Base-by-base conservation (phyloP, 2,329 filamentous ascomycete genomes). In the Didymella glomerata region DNA sequence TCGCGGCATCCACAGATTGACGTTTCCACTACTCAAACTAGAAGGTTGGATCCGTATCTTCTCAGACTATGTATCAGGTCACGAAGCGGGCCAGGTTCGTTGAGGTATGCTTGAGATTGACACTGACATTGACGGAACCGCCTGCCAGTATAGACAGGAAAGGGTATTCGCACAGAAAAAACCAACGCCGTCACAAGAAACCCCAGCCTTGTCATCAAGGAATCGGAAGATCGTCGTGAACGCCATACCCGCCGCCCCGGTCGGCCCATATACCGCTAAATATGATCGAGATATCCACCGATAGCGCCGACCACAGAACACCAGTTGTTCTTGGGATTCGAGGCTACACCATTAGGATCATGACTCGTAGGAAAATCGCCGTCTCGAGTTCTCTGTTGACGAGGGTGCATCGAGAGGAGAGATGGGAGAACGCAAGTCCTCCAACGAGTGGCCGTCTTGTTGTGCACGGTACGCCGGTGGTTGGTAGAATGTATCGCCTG, bases 321-420 rank as follows among this genome's bases (percentile, higher is more conserved):
- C 42, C 54, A n/a, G 18, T 22, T 41, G 18, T 20, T 32, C 2
- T 25, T n/a, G 24, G 22, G 8, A 8, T 32, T 14, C 16, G 30
- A 32, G 30, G 3, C 9, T 13, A 44, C 14, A 27, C n/a, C 38
- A 20, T 9, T 11, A 18, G 28, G 32, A 38, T 76, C 68, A 76
- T 74, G 65, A 70, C 65, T 77, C 75, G 68, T 77, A 77, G 50
- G 76, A 78, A 57, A 78, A 78, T 8, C 76, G 70, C 65, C 74
- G 72, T 50, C 75, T 64, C 32, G 50, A 54, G 32, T 65, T 68
- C n/a, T 70, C 69, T 18, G 68, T 47, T 14, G 40, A 45, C 10
- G 32, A 61, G 25, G 67, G 71, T 13, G 65, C 67, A 28, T 74
- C 73, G 47, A 77, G 53, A 24, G 76, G 74, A 27, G 75, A 77